Evolutionary conservation across 2,329 filamentous ascomycete genomes (phyloP).

Genomic region (Alternaria gaisen): DNA sequence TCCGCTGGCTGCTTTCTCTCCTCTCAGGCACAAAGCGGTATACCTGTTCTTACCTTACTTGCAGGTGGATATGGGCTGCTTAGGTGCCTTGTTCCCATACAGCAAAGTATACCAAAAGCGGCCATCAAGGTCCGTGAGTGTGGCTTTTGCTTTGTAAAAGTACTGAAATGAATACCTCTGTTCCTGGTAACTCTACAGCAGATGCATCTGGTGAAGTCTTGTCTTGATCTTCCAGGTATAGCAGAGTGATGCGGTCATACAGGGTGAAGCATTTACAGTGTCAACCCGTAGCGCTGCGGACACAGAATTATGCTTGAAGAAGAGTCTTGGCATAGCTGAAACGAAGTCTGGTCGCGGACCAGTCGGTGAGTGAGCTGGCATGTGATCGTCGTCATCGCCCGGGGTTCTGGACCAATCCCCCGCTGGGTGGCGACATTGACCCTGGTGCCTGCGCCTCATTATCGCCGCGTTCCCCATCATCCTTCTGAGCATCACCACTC

Average conservation of each 20-base stretch:
- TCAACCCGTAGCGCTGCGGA: background rate
- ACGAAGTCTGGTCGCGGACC: background rate
- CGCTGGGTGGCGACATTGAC: conserved; percentile 27
- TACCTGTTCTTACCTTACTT: conserved; percentile 27
- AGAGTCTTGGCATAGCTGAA: background rate
- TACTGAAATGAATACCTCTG: conserved; percentile 29
- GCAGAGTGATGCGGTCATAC: background rate
- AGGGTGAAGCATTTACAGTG: background rate
- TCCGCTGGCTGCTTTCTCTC: conserved; percentile 20
- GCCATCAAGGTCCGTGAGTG: conserved; percentile 5
- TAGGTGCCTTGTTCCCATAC: conserved; percentile 6
- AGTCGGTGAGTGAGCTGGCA: conserved; percentile 15
- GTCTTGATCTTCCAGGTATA: background rate
- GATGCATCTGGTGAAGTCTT: background rate
- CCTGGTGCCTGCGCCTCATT: conserved; percentile 29
- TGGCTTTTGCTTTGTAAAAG: conserved; percentile 31
- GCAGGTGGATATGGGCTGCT: conserved; percentile 10
- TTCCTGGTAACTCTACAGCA: background rate
- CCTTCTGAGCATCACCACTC: conserved; percentile 18
- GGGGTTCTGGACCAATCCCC: conserved; percentile 20
- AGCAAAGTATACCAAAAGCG: conserved; percentile 26
- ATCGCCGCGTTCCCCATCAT: conserved; percentile 34
- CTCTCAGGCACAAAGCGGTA: conserved; percentile 42
- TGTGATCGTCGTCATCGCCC: conserved; percentile 30
- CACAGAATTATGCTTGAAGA: background rate